Evolutionary conservation across 306 rosid genomes (phyloP).

Genomic region (Sicyos edulis): DNA sequence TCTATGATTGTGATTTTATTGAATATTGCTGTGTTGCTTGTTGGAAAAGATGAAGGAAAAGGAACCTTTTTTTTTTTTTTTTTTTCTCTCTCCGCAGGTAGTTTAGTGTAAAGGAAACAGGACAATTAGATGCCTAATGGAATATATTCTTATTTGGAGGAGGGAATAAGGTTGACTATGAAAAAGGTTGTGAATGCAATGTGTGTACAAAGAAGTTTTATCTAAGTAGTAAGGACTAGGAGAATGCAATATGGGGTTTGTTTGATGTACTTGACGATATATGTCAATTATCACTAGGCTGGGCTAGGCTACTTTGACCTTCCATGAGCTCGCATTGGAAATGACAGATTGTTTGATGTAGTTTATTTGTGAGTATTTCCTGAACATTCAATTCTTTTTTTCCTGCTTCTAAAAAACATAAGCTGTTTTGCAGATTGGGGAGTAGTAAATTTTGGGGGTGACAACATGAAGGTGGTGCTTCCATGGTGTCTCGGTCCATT

Average conservation of each 20-base stretch:
- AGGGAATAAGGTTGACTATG: not conserved
- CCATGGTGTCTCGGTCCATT: not conserved
- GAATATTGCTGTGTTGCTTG: not conserved
- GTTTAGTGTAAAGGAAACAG: not conserved
- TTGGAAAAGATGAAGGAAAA: not conserved
- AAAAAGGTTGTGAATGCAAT: not conserved
- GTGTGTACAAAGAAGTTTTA: not conserved
- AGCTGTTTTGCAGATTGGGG: conserved; percentile 12
- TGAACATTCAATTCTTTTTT: not conserved
- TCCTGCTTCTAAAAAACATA: not conserved
- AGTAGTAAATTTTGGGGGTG: not conserved
- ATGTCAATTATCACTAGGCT: too few species aligned
- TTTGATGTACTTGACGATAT: not conserved
- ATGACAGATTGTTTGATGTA: not conserved
- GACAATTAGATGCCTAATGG: not conserved
- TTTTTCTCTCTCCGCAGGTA: not conserved
- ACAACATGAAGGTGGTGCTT: conserved; percentile 1
- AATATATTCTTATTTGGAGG: not conserved
- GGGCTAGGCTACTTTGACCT: too few species aligned
- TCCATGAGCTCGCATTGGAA: not conserved
- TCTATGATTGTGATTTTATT: not conserved
- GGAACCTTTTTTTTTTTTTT: not conserved
- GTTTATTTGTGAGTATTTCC: not conserved
- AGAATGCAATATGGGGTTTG: not conserved
- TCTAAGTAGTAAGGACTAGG: not conserved